These are phyloP conservation scores for Cyanodermella asteris DNA, from an alignment of 2,329 filamentous ascomycete genomes.

Conservation along the genomic window DNA sequence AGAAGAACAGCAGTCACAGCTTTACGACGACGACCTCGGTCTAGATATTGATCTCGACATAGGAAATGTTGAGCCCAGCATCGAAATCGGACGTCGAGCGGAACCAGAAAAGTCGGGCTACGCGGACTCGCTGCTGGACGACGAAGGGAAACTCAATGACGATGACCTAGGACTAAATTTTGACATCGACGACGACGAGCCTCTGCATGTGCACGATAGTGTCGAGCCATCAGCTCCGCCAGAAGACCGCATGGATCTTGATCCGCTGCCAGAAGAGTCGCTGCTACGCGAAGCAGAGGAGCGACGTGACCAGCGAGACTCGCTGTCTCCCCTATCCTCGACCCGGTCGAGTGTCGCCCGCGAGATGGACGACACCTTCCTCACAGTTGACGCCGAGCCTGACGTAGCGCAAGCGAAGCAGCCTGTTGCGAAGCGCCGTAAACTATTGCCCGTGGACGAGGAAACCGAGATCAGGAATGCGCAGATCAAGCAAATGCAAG, in stretches of 20 bases:
- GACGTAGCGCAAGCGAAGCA: conserved; percentile 45
- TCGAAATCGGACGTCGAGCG: conserved; percentile 81
- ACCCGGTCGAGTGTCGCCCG: conserved; percentile 28
- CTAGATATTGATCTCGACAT: conserved; percentile 55
- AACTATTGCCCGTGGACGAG: conserved; percentile 59
- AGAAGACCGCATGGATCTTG: too few relatives aligned
- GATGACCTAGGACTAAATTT: conserved; percentile 32
- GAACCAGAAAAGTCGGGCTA: conserved; percentile 41
- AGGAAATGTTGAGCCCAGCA: conserved; percentile 46
- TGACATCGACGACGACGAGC: conserved; percentile 23
- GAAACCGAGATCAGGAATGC: conserved; percentile 55
- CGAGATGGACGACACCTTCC: conserved; percentile 43
- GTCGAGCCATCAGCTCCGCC: too few relatives aligned
- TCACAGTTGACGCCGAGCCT: conserved; percentile 29
- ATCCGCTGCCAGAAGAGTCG: too few relatives aligned
- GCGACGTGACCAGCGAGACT: conserved; percentile 21
- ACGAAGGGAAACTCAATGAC: conserved; percentile 39
- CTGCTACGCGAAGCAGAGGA: too few relatives aligned
- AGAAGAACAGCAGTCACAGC: conserved; percentile 22
- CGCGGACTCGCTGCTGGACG: conserved; percentile 25
- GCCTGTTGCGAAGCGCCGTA: conserved; percentile 44
- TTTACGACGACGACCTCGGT: conserved; percentile 49
- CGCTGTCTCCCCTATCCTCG: conserved; percentile 32
- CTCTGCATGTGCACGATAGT: too few relatives aligned
- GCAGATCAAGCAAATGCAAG: conserved; percentile 70